Evolutionary conservation across 345 rosid genomes (phyloP), one percentile per base, ranked within the genome.

Genomic region (Pistacia integerrima): DNA sequence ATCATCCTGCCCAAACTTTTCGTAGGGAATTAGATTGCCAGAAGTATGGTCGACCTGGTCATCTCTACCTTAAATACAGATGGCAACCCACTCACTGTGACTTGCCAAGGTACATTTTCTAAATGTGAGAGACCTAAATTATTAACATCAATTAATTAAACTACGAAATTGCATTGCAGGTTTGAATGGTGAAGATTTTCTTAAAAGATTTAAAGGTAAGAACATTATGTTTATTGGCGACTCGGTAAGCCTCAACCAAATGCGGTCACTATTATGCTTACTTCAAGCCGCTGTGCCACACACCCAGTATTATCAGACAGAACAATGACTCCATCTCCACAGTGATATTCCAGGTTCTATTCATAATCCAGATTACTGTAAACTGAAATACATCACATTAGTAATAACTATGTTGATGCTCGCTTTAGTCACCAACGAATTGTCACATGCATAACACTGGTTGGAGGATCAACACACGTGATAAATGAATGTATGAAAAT

Each of bases 21-120:
- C 91, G 90, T 72, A 90, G 89, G 80, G 95, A 94, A 73, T 94
- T 87, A 65, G 88, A 94, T 72, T 94, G 99, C 84, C 76, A 83
- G 61, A 88, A 91, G 74, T 95, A 85, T 35, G 97, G 97, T 51
- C 94, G 99, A 35, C 90, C 92, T 5, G 98, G 91, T 77, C 86
- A 61, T 18, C 76, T 70, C 67, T 95, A 93, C 69, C 95, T 91
- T 57, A 81, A 78, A 13, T 91, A 86, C 62, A 80, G 99, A 76
- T 95, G 99, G 98, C 92, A 90, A 77, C 98, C 99, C 20, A 33
- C n/a, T 7, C 61, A 69, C 79, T 93, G 98, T 49, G 79, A 84
- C 80, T 80, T 90, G 80, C 93, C 92, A 0, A 85, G 96, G 99
- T 93, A 70, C 10, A 22, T 28, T 28, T 28, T 28, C 30, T 28